These are phyloP conservation scores for Globisporangium lucens DNA, from an alignment of 352 stramenopile genomes.

Conservation along the genomic window DNA sequence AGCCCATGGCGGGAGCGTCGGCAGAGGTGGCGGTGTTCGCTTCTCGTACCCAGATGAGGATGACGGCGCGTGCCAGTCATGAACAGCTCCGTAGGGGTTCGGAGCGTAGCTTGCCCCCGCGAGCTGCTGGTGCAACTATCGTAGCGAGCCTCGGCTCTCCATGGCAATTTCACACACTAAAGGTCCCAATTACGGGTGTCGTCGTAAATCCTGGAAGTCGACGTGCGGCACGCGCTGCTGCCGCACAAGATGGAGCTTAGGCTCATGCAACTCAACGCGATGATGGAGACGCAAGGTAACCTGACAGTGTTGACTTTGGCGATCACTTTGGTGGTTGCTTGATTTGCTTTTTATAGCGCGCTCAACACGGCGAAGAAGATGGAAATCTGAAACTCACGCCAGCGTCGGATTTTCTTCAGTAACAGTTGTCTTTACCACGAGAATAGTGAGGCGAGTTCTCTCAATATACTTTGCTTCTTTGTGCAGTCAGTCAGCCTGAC, in stretches of 20 bases:
- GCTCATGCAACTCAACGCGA: not conserved
- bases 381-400: not conserved
- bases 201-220: not conserved
- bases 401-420: not conserved
- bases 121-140: constrained; percentile 43
- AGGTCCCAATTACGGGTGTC: not conserved
- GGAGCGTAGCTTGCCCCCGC: constrained; percentile 16
- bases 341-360: not conserved
- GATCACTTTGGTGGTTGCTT: not conserved
- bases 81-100: constrained; percentile 10
- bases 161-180: constrained; percentile 15
- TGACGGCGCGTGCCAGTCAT: constrained; percentile 11
- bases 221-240: not conserved
- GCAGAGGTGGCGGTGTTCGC: constrained; percentile 32
- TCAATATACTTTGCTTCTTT: not conserved
- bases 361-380: not conserved
- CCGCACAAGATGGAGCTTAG: not conserved
- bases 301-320: no score
- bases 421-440: no score
- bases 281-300: not conserved
- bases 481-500: not conserved
- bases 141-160: constrained; percentile 44
- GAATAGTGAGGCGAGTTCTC: not conserved
- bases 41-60: constrained; percentile 24
- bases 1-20: constrained; percentile 51